phyloP scores from a whole-genome alignment of 805 yeast genomes.

The Candida sithepensis region DNA sequence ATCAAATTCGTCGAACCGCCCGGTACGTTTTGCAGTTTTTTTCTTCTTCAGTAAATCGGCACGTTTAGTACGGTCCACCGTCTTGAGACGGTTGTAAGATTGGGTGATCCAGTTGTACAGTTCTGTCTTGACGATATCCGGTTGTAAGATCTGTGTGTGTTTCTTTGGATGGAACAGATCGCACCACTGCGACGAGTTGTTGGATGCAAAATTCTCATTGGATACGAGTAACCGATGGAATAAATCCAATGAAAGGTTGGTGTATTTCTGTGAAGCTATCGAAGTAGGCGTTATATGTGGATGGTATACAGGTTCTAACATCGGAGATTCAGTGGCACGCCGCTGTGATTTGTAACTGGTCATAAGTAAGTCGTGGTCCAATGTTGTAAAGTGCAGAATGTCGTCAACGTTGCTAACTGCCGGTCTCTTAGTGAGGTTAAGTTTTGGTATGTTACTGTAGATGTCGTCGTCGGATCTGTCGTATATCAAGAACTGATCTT shows the following conservation, averaged over 20 bases:
- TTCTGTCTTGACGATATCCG: conserved; percentile 18
- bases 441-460: not conserved
- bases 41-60: conserved; percentile 17
- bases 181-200: conserved; percentile 34
- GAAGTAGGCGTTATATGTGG: conserved; percentile 3
- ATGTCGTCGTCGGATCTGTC: conserved; percentile 16
- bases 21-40: conserved; percentile 12
- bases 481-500: conserved; percentile 33
- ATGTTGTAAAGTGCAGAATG: no score
- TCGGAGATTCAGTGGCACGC: no score
- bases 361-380: conserved; percentile 2
- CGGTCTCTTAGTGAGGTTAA: not conserved
- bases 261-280: conserved; percentile 4
- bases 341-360: conserved; percentile 4
- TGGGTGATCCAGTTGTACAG: conserved; percentile 39
- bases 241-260: not conserved
- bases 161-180: conserved; percentile 41
- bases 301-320: not conserved
- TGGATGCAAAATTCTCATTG: not conserved
- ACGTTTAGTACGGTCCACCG: conserved; percentile 28
- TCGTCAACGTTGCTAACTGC: no score
- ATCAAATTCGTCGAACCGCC: not conserved
- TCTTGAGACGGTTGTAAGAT: conserved; percentile 33
- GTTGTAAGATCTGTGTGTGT: conserved; percentile 34
- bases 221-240: not conserved